Evolutionary conservation across 2,329 filamentous ascomycete species (phyloP).

Genomic region (Teratosphaeria viscida): DNA sequence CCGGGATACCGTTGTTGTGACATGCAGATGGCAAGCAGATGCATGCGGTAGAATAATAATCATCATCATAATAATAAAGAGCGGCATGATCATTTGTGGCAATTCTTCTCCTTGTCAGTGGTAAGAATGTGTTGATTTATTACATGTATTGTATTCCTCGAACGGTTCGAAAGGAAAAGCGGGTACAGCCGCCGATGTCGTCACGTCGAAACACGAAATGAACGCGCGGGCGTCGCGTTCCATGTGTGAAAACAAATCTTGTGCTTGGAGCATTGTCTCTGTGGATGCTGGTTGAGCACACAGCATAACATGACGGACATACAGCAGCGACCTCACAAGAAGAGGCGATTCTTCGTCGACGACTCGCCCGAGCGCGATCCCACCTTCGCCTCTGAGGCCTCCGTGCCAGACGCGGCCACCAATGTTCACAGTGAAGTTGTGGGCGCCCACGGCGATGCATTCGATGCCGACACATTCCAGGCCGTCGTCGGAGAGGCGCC

Average conservation of each 20-base stretch:
- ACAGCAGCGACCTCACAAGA: slow-evolving; percentile 48
- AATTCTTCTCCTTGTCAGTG: too few relatives aligned
- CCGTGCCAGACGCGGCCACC: slow-evolving; percentile 24
- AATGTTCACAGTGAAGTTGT: slow-evolving; percentile 1
- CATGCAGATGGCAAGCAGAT: too few relatives aligned
- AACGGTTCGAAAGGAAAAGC: too few relatives aligned
- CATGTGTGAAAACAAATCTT: too few relatives aligned
- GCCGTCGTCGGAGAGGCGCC: slow-evolving; percentile 47
- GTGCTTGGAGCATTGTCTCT: too few relatives aligned
- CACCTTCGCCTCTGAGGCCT: slow-evolving; percentile 13
- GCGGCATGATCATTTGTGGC: too few relatives aligned
- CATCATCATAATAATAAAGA: too few relatives aligned
- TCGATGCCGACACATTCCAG: slow-evolving; percentile 46
- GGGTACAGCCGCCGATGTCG: neutral
- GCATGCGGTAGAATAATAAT: too few relatives aligned
- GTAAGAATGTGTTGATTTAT: too few relatives aligned
- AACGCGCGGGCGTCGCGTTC: neutral
- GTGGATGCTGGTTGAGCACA: too few relatives aligned
- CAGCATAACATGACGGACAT: slow-evolving; percentile 26
- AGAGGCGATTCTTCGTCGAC: slow-evolving; percentile 53
- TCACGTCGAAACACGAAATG: neutral
- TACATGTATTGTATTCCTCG: too few relatives aligned
- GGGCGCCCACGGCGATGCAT: slow-evolving; percentile 24
- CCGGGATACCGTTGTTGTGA: too few relatives aligned
- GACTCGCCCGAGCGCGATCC: slow-evolving; percentile 27